Base-by-base conservation (phyloP, 495 filamentous ascomycete genomes). In the Tuber melanosporum region DNA sequence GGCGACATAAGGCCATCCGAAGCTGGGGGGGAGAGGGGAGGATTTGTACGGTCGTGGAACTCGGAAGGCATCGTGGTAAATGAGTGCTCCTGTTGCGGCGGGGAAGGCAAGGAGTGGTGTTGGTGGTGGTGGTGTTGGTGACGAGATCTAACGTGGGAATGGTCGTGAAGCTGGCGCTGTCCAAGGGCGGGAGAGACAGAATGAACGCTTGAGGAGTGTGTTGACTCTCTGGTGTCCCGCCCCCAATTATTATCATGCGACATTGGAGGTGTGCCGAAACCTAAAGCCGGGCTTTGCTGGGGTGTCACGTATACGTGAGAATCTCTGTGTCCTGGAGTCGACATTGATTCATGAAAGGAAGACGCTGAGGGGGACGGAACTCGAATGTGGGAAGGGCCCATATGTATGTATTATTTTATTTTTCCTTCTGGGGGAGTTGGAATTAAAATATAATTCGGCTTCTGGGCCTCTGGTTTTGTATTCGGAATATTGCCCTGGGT, bases 1-100 rank as follows among this genome's bases (percentile, higher is more conserved):
- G 82, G 82, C 46, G 82, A 83, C 81, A 83, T 83, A 22, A 83
- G 39, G 10, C 81, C 82, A 57, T 83, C 82, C 14, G 79, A 79
- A 46, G 79, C 77, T 52, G 82, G 82, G 49, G 81, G 81, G 15
- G 82, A 82, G 17, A 83, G 82, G 17, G 82, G 82, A 32, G 79
- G 72, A 70, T 79, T 62, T 15, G 77, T 69, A 73, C 74, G 72
- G 39, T 74, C 46, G 70, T 82, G 73, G 69, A 79, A 78, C 47
- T 78, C 80, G 42, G 80, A 70, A 26, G 77, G 36, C 43, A 78
- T 71, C 43, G 73, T 71, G 42, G 57, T 75, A 69, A 82, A 82
- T 26, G 77, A 73, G 22, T 75, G 74, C 36, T 83, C 75, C 52
- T 83, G 82, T 43, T 83, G 82, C 36, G 79, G 81, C 36, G 81